Evolutionary conservation across 1,284 basidiomycete genomes (phyloP).

Genomic region (Vanrija sp.): DNA sequence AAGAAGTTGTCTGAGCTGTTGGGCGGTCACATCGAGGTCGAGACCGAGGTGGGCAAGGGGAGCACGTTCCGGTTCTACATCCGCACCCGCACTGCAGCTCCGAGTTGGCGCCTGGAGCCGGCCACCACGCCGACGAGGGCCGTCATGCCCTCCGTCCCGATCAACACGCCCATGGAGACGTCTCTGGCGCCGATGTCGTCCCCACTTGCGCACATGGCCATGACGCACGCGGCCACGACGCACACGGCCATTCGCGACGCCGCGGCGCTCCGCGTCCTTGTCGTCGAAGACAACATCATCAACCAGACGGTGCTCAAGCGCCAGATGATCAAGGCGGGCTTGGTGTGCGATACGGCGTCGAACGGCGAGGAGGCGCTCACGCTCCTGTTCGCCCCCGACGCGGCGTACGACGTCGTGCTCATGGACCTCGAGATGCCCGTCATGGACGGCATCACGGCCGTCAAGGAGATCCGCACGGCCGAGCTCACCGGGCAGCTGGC

Average conservation of each 20-base stretch:
- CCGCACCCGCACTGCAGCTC: conserved; percentile 22
- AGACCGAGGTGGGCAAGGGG: conserved; percentile 33
- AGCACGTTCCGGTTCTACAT: conserved; percentile 47
- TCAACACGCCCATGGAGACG: not conserved
- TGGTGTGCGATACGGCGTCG: conserved; percentile 38
- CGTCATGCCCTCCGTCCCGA: not conserved
- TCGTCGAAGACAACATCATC: conserved; percentile 50
- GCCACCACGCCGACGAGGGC: not conserved
- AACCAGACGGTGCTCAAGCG: conserved; percentile 49
- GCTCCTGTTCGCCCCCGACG: conserved; percentile 17
- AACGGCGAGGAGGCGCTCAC: conserved; percentile 47
- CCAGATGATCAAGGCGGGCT: conserved; percentile 43
- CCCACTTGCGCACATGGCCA: not conserved
- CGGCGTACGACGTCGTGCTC: conserved; percentile 26
- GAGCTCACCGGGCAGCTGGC: conserved; percentile 23
- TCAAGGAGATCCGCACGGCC: conserved; percentile 25
- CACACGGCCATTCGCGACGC: not conserved
- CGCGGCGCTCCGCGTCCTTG: conserved; percentile 23
- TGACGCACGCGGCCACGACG: not conserved
- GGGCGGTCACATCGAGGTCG: conserved; percentile 42
- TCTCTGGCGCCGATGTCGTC: not conserved
- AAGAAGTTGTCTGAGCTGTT: conserved; percentile 37
- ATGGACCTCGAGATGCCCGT: conserved; percentile 44
- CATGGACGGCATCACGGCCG: conserved; percentile 40
- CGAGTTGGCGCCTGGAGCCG: not conserved